A percentile compares a stretch with the other conserved stretches of the same genome.
These are phyloP conservation scores for Elsinoe australis DNA, from an alignment of 2,329 filamentous ascomycete species.

Conservation along the genomic window DNA sequence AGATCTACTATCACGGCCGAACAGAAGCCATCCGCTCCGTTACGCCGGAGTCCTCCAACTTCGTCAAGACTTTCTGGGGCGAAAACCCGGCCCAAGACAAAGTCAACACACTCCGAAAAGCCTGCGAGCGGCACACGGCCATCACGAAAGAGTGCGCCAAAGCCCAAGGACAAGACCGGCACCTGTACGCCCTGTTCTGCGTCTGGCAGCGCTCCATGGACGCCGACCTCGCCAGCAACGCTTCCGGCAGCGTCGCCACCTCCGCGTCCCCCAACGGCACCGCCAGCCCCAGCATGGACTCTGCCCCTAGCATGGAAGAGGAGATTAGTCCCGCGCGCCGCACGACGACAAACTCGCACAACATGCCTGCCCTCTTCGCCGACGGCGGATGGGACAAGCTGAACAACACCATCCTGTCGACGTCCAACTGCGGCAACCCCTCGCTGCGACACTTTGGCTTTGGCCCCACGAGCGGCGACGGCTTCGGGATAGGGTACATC, in stretches of 20 bases:
- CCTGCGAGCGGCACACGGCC: conserved; percentile 72
- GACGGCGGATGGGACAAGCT: conserved; percentile 90
- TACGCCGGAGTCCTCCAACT: conserved; percentile 73
- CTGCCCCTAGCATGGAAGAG: conserved; percentile 44
- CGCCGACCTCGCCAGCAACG: conserved; percentile 44
- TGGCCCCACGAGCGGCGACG: conserved; percentile 84
- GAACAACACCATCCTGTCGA: conserved; percentile 89
- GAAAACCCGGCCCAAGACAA: conserved; percentile 78
- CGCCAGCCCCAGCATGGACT: conserved; percentile 50
- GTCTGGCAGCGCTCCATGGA: conserved; percentile 86
- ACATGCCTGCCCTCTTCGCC: conserved; percentile 71
- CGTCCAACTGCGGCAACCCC: conserved; percentile 98
- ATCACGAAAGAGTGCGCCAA: conserved; percentile 81
- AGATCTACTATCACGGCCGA: conserved; percentile 82
- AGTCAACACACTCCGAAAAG: conserved; percentile 74
- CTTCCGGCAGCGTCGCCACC: conserved; percentile 39
- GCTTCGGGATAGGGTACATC: conserved; percentile 97
- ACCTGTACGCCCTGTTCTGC: conserved; percentile 88
- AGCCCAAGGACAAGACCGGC: conserved; percentile 82
- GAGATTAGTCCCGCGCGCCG: conserved; percentile 45
- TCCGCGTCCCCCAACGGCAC: conserved; percentile 42
- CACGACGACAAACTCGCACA: conserved; percentile 41
- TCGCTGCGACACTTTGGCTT: conserved; percentile 93
- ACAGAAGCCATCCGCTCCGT: conserved; percentile 90
- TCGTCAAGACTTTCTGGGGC: conserved; percentile 90